Conservation (phyloP, 768 basidiomycete genomes). For the Leccinum uliginosum region DNA sequence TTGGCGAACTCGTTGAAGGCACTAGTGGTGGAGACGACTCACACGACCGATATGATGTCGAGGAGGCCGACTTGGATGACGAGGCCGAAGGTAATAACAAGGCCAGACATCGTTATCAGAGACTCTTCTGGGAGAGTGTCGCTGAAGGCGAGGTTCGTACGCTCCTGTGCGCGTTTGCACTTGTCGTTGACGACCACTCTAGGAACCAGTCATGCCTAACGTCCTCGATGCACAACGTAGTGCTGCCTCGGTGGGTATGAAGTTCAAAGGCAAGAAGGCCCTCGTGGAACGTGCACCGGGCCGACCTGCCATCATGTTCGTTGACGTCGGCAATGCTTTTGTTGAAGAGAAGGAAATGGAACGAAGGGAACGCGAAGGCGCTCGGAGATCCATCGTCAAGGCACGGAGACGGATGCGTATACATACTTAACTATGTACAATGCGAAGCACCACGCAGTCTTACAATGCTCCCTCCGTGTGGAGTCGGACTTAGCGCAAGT, state of each 20-base stretch:
- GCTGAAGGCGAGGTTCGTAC: slow-evolving; percentile 60
- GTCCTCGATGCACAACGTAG: slow-evolving; percentile 47
- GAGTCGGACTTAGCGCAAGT: no score
- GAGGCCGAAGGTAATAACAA: slow-evolving; percentile 51
- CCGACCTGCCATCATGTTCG: slow-evolving; percentile 58
- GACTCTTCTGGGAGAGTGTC: slow-evolving; percentile 76
- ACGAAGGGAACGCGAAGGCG: slow-evolving; percentile 46
- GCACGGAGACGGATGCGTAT: slow-evolving; percentile 26
- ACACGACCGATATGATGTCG: slow-evolving; percentile 41
- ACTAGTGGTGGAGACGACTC: not conserved
- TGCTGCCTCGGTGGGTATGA: slow-evolving; percentile 36
- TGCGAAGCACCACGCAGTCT: no score
- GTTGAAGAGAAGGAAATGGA: slow-evolving; percentile 52
- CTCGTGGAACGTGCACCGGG: slow-evolving; percentile 37
- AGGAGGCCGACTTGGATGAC: slow-evolving; percentile 60
- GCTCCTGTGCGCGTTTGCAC: not conserved
- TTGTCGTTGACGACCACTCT: not conserved
- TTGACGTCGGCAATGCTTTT: slow-evolving; percentile 73
- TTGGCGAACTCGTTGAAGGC: slow-evolving; percentile 6
- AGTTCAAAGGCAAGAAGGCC: slow-evolving; percentile 35
- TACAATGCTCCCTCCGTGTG: no score
- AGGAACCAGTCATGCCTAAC: slow-evolving; percentile 65
- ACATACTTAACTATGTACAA: no score
- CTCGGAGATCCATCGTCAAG: slow-evolving; percentile 40
- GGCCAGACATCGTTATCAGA: slow-evolving; percentile 61